These are phyloP conservation scores for Senna siamea DNA, from an alignment of 306 rosid genomes.

Conservation along the genomic window DNA sequence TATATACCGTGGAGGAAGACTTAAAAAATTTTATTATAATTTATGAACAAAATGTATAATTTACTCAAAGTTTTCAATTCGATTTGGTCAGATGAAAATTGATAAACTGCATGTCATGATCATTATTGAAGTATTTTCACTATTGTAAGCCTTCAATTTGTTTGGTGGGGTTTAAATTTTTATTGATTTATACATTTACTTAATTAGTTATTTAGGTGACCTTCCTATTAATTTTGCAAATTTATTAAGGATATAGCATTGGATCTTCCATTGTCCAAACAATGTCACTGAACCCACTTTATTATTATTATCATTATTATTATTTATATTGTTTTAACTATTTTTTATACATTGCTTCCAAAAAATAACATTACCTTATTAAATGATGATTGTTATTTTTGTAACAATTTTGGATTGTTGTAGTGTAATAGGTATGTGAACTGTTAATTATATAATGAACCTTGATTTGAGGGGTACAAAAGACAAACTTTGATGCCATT, in stretches of 20 bases:
- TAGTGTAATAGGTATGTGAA: not conserved
- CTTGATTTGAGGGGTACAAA: conserved; percentile 35
- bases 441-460: conserved; percentile 35
- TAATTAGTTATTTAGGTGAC: conserved; percentile 38
- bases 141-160: conserved; percentile 23
- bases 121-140: too few species aligned
- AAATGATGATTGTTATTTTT: conserved; percentile 25
- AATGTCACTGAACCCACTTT: not conserved
- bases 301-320: not conserved
- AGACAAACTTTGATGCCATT: conserved; percentile 31
- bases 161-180: not conserved
- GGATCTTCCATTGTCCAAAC: not conserved
- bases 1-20: too few species aligned
- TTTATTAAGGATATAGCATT: not conserved
- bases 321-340: not conserved
- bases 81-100: too few species aligned
- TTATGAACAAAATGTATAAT: too few species aligned
- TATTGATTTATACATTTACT: not conserved
- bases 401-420: conserved; percentile 43
- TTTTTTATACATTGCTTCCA: not conserved
- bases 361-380: conserved; percentile 26
- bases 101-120: too few species aligned
- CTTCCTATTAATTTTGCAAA: conserved; percentile 2
- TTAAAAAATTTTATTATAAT: too few species aligned
- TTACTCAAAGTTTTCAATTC: too few species aligned